Base-by-base conservation (phyloP, 2,329 filamentous ascomycete genomes). In the Trichoderma guizhouense region DNA sequence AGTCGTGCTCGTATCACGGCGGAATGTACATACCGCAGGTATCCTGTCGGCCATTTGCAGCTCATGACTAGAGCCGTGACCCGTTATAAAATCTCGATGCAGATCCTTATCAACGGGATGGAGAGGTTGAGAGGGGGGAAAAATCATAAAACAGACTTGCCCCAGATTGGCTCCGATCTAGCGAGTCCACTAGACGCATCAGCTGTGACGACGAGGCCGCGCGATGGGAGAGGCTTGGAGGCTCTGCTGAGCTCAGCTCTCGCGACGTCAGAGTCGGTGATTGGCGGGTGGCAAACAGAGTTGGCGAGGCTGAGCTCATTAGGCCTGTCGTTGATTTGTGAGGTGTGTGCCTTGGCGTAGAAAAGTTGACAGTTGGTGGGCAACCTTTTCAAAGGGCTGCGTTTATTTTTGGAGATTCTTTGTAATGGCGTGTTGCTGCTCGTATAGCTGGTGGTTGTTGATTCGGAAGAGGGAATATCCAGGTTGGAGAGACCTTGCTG, bases 181-280 rank as follows among this genome's bases (percentile, higher is more conserved):
- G 55, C 65, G 24, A 30, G 39, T 68, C 36, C 8, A 30, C 66
- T n/a, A 62, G 67, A 69, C 39, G 30, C 68, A 64, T 71, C 58
- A 64, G 60, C 68, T 18, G 68, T 71, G 68, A 71, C 60, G 68
- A 71, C 68, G 36, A 64, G 68, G 60, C 67, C 39, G 58, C 67
- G 67, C 36, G 21, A 24, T 18, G 67, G 47, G 24, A 64, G 68
- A 64, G 68, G 68, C 67, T 69, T 69, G 66, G 66, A 69, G 51
- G 39, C 66, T 51, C 39, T 51, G 47, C 43, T 39, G 15, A 34
- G 21, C 47, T 43, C 60, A 63, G 60, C 60, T 36, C 24, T 15
- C 21, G 8, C 26, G 36, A 36, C n/a, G 47, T n/a, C 7, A 21
- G 18, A 32, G 34, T 9, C n/a, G 3, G 28, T 60, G 34, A 69